Percentiles rank a stretch among this genome's conserved stretches.
Evolutionary conservation across 2,329 filamentous ascomycete species (phyloP).

Genomic region (Lachnellula subtilissima): DNA sequence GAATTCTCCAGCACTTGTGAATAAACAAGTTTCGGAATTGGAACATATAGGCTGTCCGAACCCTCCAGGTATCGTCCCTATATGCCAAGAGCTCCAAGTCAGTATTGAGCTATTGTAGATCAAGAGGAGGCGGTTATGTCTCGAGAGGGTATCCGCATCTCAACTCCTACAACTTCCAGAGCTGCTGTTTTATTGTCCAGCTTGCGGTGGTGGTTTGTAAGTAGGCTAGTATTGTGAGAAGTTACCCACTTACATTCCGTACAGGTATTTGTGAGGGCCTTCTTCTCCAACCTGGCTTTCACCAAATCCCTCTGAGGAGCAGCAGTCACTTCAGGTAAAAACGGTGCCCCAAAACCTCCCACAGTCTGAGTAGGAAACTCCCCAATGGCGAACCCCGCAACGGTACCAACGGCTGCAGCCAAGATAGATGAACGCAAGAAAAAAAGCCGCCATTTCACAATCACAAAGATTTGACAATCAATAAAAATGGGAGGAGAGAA

Average conservation of each 20-base stretch:
- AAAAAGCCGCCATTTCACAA: neutral
- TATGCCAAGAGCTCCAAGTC: too few relatives aligned
- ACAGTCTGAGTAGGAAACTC: constrained; percentile 16
- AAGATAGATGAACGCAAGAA: constrained; percentile 12
- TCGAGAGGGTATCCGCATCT: too few relatives aligned
- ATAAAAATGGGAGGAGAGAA: too few relatives aligned
- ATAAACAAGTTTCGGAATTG: constrained; percentile 20
- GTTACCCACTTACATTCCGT: constrained; percentile 12
- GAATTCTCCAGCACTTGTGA: constrained; percentile 13
- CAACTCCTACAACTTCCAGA: too few relatives aligned
- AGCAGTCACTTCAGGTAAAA: constrained; percentile 12
- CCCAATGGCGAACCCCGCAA: constrained; percentile 5
- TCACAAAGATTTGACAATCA: neutral
- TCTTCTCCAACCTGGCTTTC: constrained; percentile 18
- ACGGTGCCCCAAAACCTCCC: constrained; percentile 6
- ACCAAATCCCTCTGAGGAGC: constrained; percentile 21
- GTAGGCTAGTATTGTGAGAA: too few relatives aligned
- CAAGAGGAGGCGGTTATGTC: too few relatives aligned
- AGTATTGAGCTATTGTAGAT: too few relatives aligned
- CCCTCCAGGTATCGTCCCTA: constrained; percentile 19
- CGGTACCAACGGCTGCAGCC: constrained; percentile 5
- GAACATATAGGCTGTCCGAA: constrained; percentile 19
- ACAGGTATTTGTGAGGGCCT: constrained; percentile 16
- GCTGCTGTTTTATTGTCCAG: too few relatives aligned
- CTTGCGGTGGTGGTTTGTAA: too few relatives aligned